These are phyloP conservation scores for Chaetomium globosum DNA, from an alignment of 2,329 filamentous ascomycete species.

Conservation along the genomic window DNA sequence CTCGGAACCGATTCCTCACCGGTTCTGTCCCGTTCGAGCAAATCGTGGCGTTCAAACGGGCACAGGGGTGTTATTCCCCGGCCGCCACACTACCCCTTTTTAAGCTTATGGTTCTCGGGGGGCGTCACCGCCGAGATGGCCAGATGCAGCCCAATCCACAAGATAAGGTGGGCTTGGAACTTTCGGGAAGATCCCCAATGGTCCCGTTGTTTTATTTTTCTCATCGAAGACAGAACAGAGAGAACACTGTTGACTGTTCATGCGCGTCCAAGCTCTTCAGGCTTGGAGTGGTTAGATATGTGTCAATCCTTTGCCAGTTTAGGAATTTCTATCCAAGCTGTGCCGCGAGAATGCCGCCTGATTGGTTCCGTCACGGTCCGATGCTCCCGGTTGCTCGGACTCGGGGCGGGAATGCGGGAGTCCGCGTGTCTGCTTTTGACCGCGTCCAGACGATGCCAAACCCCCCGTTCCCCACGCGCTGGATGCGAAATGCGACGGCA, in stretches of 20 bases:
- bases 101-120: neutral
- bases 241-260: neutral
- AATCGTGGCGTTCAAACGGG: neutral
- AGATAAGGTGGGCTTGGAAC: neutral
- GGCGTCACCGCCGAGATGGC: neutral
- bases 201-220: neutral
- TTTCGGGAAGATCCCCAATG: neutral
- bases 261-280: neutral
- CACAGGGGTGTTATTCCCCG: neutral
- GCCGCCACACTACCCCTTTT: neutral
- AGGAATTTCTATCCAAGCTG: neutral
- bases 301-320: neutral
- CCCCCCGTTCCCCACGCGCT: too few species aligned
- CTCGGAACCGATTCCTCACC: neutral
- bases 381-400: neutral
- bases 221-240: neutral
- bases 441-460: too few species aligned
- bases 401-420: neutral
- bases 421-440: neutral
- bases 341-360: neutral
- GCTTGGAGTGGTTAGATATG: neutral
- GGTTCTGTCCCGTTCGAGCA: neutral
- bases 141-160: slow-evolving; percentile 1
- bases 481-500: too few species aligned
- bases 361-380: neutral